phyloP scores from a whole-genome alignment of 2,329 filamentous ascomycete species.

The Cadophora sp. region DNA sequence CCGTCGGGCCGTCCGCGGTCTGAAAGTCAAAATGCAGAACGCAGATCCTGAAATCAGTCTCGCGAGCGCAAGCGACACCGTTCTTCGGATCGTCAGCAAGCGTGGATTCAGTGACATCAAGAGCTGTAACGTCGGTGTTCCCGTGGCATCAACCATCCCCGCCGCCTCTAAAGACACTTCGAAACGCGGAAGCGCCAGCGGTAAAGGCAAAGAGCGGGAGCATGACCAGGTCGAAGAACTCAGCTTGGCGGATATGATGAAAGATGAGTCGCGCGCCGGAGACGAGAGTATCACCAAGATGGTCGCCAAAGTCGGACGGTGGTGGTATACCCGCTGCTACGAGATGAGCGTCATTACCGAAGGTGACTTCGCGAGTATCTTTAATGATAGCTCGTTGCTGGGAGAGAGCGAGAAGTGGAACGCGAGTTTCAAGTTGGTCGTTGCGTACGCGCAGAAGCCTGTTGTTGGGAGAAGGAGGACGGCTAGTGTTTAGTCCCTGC shows the following conservation, averaged over 20 bases:
- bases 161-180: constrained; percentile 29
- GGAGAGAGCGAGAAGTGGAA: constrained; percentile 86
- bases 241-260: constrained; percentile 75
- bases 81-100: constrained; percentile 71
- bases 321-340: constrained; percentile 97
- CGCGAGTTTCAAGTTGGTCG: constrained; percentile 87
- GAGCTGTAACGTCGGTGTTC: constrained; percentile 78
- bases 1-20: constrained; percentile 69
- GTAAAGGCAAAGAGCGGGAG: constrained; percentile 31
- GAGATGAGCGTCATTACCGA: constrained; percentile 67
- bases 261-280: constrained; percentile 70
- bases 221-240: constrained; percentile 53
- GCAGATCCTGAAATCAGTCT: constrained; percentile 66
- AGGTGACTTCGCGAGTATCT: constrained; percentile 66
- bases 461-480: constrained; percentile 38
- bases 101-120: constrained; percentile 77
- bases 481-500: constrained; percentile 39
- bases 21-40: constrained; percentile 74
- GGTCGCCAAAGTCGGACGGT: constrained; percentile 88
- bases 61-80: constrained; percentile 62
- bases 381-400: constrained; percentile 76
- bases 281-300: constrained; percentile 92
- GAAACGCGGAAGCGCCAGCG: constrained; percentile 26
- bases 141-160: constrained; percentile 65
- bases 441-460: constrained; percentile 71